These are phyloP conservation scores for Suillus clintonianus DNA, from an alignment of 768 basidiomycete species.

Conservation along the genomic window DNA sequence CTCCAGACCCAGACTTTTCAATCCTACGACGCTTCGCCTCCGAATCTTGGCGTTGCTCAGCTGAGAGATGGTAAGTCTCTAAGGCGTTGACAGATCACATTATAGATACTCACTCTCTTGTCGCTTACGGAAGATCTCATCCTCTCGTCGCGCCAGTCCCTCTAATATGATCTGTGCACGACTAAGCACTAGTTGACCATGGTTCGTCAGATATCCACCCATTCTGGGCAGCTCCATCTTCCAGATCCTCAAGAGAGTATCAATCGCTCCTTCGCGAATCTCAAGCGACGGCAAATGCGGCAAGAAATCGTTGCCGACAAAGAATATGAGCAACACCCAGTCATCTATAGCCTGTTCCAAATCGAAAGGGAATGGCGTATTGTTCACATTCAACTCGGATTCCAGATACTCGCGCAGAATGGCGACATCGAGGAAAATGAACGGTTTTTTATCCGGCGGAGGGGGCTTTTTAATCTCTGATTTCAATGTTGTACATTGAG, in stretches of 20 bases:
- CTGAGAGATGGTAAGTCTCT: slow-evolving; percentile 42
- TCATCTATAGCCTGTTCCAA: slow-evolving; percentile 98
- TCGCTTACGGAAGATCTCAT: slow-evolving; percentile 91
- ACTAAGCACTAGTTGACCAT: slow-evolving; percentile 83
- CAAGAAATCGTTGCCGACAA: slow-evolving; percentile 97
- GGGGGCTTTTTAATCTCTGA: slow-evolving; percentile 60
- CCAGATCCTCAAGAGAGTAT: slow-evolving; percentile 96
- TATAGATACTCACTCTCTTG: slow-evolving; percentile 76
- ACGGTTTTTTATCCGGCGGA: slow-evolving; percentile 79
- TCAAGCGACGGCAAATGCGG: slow-evolving; percentile 98
- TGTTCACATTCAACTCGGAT: slow-evolving; percentile 87
- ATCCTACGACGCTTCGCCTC: slow-evolving; percentile 86
- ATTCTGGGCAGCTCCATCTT: slow-evolving; percentile 89
- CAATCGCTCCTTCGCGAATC: slow-evolving; percentile 99
- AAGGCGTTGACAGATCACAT: slow-evolving; percentile 10
- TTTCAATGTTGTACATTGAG: slow-evolving; percentile 86
- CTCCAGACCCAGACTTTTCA: slow-evolving; percentile 49
- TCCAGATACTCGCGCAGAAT: slow-evolving; percentile 97
- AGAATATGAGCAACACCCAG: slow-evolving; percentile 99
- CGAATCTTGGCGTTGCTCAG: slow-evolving; percentile 91
- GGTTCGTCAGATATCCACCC: slow-evolving; percentile 96
- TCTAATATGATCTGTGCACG: slow-evolving; percentile 94
- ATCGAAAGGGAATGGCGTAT: slow-evolving; percentile 81
- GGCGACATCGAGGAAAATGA: slow-evolving; percentile 98
- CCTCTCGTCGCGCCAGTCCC: slow-evolving; percentile 90